Conservation (phyloP, 2,329 filamentous ascomycete genomes). For the Taxawa tesnikishii region DNA sequence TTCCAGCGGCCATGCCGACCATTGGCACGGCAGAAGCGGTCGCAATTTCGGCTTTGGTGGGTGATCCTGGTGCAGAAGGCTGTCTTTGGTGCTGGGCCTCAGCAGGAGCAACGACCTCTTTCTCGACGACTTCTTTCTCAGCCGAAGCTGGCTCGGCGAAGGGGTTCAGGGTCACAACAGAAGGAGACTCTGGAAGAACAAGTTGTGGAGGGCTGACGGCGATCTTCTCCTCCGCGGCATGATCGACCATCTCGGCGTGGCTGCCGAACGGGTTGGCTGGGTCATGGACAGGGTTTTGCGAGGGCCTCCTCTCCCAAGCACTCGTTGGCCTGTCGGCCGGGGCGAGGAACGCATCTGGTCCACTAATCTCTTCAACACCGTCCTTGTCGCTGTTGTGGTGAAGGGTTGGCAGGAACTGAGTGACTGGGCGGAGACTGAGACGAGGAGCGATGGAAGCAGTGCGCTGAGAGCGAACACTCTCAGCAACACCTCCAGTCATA, state of each 20-base stretch:
- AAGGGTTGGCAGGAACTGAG: constrained; percentile 66
- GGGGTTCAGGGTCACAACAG: constrained; percentile 14
- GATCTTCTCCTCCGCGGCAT: constrained; percentile 17
- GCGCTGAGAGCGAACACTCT: constrained; percentile 27
- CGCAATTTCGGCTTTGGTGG: constrained; percentile 13
- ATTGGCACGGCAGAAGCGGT: constrained; percentile 25
- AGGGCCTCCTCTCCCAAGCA: constrained; percentile 28
- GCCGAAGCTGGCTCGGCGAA: constrained; percentile 11
- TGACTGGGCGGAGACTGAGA: constrained; percentile 72
- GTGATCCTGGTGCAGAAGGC: constrained; percentile 8
- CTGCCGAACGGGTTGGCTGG: constrained; percentile 24
- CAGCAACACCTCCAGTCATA: constrained; percentile 17
- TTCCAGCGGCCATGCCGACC: constrained; percentile 25
- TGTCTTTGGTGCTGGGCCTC: constrained; percentile 1
- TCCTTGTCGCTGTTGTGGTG: constrained; percentile 27
- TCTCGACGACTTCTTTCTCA: constrained; percentile 8
- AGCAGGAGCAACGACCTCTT: constrained; percentile 10
- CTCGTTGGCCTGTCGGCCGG: constrained; percentile 16
- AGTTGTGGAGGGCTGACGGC: constrained; percentile 12
- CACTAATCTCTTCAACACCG: constrained; percentile 18
- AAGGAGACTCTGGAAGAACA: constrained; percentile 4
- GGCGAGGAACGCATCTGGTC: constrained; percentile 12
- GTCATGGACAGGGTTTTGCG: constrained; percentile 17
- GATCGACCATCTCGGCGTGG: constrained; percentile 22
- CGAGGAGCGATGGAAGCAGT: constrained; percentile 54